phyloP scores from a whole-genome alignment of 1,284 basidiomycete species.

The Ceratorhiza oryzae-sativae region DNA sequence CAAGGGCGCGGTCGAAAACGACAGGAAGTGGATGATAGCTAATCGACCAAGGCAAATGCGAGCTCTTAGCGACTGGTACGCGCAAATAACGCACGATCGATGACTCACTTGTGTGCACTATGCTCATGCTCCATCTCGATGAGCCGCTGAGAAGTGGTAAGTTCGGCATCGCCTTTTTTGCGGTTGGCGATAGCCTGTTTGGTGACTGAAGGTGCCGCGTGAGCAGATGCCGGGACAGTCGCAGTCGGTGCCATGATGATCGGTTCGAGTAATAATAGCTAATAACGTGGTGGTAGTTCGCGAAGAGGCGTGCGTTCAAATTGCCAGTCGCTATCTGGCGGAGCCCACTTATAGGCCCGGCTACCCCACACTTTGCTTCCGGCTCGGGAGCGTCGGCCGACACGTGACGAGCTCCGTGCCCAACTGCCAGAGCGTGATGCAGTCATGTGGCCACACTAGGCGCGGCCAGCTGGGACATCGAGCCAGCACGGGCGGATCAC shows the following conservation, averaged over 20 bases:
- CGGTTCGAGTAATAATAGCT: neutral
- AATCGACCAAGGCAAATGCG: conserved; percentile 54
- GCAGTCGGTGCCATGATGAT: conserved; percentile 32
- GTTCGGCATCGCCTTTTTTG: conserved; percentile 36
- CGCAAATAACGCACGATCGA: conserved; percentile 43
- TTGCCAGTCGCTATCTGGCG: conserved; percentile 7
- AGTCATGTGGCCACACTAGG: conserved; percentile 12
- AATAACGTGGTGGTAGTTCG: conserved; percentile 18
- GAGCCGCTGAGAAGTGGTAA: conserved; percentile 21
- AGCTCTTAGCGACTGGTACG: conserved; percentile 44
- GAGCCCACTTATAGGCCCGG: conserved; percentile 8
- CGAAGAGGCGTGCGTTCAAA: conserved; percentile 16
- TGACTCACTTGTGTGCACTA: conserved; percentile 86
- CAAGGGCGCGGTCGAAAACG: conserved; percentile 89
- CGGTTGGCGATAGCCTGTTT: conserved; percentile 30
- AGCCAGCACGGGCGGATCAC: conserved; percentile 30
- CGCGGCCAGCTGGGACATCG: neutral
- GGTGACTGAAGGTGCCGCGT: neutral
- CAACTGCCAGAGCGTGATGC: neutral
- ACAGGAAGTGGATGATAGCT: conserved; percentile 97
- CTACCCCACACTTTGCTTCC: conserved; percentile 27
- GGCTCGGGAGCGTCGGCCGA: conserved; percentile 25
- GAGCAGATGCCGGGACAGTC: neutral
- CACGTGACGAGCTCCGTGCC: conserved; percentile 21
- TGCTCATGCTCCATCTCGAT: conserved; percentile 84